phyloP scores from a whole-genome alignment of 129 eudicot genomes.

The Arctium minus region DNA sequence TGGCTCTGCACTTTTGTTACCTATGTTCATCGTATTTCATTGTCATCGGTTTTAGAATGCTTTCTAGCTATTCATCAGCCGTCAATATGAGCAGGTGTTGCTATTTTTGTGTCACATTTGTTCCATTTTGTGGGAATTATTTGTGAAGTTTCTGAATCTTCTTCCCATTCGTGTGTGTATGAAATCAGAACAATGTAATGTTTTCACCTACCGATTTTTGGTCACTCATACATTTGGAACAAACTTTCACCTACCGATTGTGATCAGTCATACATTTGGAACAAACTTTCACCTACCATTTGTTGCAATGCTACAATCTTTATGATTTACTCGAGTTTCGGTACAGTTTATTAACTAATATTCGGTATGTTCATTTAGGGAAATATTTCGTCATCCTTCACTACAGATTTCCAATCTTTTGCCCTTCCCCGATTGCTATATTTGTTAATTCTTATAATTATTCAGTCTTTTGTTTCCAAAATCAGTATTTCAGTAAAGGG shows the following conservation, averaged over 20 bases:
- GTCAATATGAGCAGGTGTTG: background rate
- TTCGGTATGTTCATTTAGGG: background rate
- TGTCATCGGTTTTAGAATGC: background rate
- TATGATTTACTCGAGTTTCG: background rate
- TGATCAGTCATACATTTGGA: slow-evolving; percentile 6
- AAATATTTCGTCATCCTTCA: background rate
- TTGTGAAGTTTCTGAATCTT: background rate
- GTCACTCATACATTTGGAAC: slow-evolving; percentile 1
- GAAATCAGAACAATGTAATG: background rate
- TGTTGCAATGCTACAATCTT: slow-evolving; percentile 7
- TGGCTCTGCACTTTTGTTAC: background rate
- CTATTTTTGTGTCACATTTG: background rate
- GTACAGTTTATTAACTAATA: background rate
- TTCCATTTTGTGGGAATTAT: background rate
- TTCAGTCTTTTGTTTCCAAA: background rate
- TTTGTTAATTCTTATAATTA: background rate
- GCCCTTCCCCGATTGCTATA: background rate
- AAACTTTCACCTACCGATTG: slow-evolving; percentile 18
- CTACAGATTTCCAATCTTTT: background rate
- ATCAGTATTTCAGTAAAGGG: background rate
- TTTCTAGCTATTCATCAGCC: background rate
- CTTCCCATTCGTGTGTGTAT: background rate
- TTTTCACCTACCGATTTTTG: slow-evolving; percentile 20
- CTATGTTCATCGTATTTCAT: background rate
- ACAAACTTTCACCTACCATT: slow-evolving; percentile 13